Base-by-base conservation (phyloP, 345 rosid genomes). In the Hypericum androsaemum region DNA sequence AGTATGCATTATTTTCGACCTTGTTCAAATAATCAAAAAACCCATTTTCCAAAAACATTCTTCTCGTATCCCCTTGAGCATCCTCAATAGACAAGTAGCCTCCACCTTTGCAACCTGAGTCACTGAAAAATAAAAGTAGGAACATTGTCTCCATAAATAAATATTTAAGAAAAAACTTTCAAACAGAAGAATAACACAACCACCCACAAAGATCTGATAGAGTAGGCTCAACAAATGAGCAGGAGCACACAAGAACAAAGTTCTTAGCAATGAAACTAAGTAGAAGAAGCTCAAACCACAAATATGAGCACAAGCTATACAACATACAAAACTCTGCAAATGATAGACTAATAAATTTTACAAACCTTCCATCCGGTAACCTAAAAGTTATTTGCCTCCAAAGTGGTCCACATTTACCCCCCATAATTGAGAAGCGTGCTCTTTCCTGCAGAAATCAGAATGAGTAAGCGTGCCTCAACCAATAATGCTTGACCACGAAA, bases 391-490 rank as follows among this genome's bases (percentile, higher is more conserved):
- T 56, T 64, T 81, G 89, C 80, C 78, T 85, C 98, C 95, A 92
- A 57, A 92, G 95, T 49, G 88, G 67, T 77, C 95, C 98, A 14
- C 96, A 95, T 80, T 77, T 84, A 49, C 88, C 86, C 39, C 98
- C 98, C 94, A 92, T 83, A 70, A 84, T 82, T 2, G 98, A 92
- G 67, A 87, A 88, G 47, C 89, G 81, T 7, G 96, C 96, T 73
- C 96, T 81, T 64, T 70, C 75, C 96, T 92, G 77, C 32, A 22
- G 32, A 22, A 22, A 22, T 22, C 32, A 4, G 32, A 22, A 22
- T 22, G 32, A 22, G 4, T 4, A 22, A 22, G 4, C n/a, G n/a
- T n/a, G n/a, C n/a, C n/a, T n/a, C n/a, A 22, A 22, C 1, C 32
- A 22, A 22, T 22, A 22, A 22, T 52, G 10, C 32, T 17, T 54